A percentile compares a stretch with the other conserved stretches of the same genome.
phyloP scores from a whole-genome alignment of 2,329 filamentous ascomycete species.

The Colletotrichum tropicale region DNA sequence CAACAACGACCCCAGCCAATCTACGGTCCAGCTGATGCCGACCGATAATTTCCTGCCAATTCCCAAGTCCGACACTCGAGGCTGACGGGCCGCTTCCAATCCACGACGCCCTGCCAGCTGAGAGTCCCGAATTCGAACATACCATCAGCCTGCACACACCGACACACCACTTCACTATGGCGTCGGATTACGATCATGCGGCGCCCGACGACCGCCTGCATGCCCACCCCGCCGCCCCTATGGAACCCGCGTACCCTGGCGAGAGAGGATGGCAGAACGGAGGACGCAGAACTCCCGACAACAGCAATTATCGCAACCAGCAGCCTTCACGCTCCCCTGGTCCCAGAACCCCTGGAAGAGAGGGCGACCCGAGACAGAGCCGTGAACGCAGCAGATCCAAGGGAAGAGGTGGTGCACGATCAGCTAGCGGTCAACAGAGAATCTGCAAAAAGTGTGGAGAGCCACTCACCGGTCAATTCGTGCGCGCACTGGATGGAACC shows the following conservation, averaged over 20 bases:
- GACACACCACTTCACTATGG: constrained; percentile 34
- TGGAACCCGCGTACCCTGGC: constrained; percentile 33
- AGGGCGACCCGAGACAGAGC: constrained; percentile 56
- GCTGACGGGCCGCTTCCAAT: constrained; percentile 20
- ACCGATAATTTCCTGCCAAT: constrained; percentile 19
- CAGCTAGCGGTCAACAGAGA: constrained; percentile 64
- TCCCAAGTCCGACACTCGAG: constrained; percentile 19
- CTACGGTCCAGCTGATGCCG: constrained; percentile 22
- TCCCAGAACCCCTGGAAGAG: constrained; percentile 25
- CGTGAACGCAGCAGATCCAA: constrained; percentile 63
- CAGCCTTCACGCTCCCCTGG: constrained; percentile 39
- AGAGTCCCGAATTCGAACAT: constrained; percentile 21
- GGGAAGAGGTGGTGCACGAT: constrained; percentile 53
- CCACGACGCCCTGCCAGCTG: neutral
- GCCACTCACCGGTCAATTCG: constrained; percentile 91
- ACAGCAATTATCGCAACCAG: constrained; percentile 34
- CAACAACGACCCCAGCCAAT: constrained; percentile 6
- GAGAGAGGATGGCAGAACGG: constrained; percentile 43
- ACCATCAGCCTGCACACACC: neutral
- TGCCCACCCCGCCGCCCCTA: constrained; percentile 25
- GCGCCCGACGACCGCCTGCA: constrained; percentile 41
- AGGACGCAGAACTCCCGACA: constrained; percentile 40
- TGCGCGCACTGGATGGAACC: constrained; percentile 89
- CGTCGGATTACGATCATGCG: constrained; percentile 51
- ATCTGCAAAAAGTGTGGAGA: constrained; percentile 88